Percentiles rank a stretch among this genome's conserved stretches.
Conservation (phyloP, 805 yeast genomes). For the Candida incommunis region DNA sequence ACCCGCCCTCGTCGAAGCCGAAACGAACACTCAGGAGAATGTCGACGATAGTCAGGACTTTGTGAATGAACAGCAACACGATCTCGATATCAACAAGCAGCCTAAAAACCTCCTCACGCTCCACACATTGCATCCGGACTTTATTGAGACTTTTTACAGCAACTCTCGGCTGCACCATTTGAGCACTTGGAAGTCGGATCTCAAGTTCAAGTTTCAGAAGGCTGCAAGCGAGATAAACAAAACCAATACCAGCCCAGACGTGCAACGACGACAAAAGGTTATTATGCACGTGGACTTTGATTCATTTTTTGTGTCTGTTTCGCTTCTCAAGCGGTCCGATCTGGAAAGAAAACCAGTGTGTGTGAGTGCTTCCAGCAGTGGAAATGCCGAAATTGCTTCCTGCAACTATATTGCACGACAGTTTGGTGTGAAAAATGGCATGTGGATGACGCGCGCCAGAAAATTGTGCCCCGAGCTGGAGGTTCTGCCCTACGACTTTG, state of each 20-base stretch:
- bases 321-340: constrained; percentile 44
- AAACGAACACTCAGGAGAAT: background rate
- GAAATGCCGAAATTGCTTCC: constrained; percentile 69
- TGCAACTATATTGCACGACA: constrained; percentile 79
- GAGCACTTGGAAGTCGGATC: constrained; percentile 71
- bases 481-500: constrained; percentile 60
- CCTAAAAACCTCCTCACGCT: constrained; percentile 5
- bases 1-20: background rate
- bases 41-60: background rate
- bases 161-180: constrained; percentile 81
- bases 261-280: constrained; percentile 8
- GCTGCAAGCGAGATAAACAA: constrained; percentile 23
- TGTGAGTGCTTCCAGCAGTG: constrained; percentile 34
- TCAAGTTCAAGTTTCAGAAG: constrained; percentile 45
- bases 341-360: constrained; percentile 50
- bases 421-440: constrained; percentile 73
- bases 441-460: constrained; percentile 69
- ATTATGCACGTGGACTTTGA: constrained; percentile 85
- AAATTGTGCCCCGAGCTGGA: constrained; percentile 51
- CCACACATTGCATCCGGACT: constrained; percentile 55
- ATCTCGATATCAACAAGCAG: background rate
- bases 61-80: background rate
- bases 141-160: constrained; percentile 55
- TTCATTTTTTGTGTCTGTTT: constrained; percentile 83
- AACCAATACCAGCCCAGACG: constrained; percentile 6